Evolutionary conservation across 177 flowering plant genomes (phyloP).

Genomic region (Vitis hybrid): DNA sequence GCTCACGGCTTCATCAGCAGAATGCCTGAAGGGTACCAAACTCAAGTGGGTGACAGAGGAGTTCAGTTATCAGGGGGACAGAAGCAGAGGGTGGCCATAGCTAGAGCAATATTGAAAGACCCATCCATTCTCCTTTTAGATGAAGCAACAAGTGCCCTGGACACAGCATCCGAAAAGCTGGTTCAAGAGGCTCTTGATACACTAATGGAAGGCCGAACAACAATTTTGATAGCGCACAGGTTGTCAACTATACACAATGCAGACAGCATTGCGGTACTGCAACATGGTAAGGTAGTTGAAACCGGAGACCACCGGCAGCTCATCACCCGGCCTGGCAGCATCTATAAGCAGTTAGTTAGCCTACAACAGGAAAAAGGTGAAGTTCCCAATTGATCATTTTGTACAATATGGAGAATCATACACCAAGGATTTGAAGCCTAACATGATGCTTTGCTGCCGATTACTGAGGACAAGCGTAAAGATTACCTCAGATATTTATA

Average conservation of each 20-base stretch:
- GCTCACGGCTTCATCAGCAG: slow-evolving; percentile 81
- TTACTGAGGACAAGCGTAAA: background rate
- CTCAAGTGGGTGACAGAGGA: slow-evolving; percentile 76
- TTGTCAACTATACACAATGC: slow-evolving; percentile 52
- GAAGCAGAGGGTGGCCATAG: slow-evolving; percentile 79
- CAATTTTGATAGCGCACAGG: slow-evolving; percentile 74
- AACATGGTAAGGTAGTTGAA: slow-evolving; percentile 55
- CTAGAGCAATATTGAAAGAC: slow-evolving; percentile 68
- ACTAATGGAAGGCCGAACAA: slow-evolving; percentile 67
- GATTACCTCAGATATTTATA: too few species aligned
- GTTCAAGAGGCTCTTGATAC: slow-evolving; percentile 72
- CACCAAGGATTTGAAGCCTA: background rate
- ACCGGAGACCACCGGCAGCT: slow-evolving; percentile 61
- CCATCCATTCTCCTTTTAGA: slow-evolving; percentile 77
- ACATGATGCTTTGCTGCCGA: background rate
- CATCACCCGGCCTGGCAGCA: slow-evolving; percentile 28
- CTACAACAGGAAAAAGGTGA: slow-evolving; percentile 36
- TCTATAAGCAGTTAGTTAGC: slow-evolving; percentile 47
- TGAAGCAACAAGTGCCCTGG: slow-evolving; percentile 90
- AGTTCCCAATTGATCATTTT: background rate
- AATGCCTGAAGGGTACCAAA: slow-evolving; percentile 70
- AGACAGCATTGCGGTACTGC: slow-evolving; percentile 54
- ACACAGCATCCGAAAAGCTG: slow-evolving; percentile 58
- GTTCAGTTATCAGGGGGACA: slow-evolving; percentile 83
- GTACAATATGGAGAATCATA: background rate